phyloP scores from a whole-genome alignment of 2,329 filamentous ascomycete species.

The Aspergillus neoniger region DNA sequence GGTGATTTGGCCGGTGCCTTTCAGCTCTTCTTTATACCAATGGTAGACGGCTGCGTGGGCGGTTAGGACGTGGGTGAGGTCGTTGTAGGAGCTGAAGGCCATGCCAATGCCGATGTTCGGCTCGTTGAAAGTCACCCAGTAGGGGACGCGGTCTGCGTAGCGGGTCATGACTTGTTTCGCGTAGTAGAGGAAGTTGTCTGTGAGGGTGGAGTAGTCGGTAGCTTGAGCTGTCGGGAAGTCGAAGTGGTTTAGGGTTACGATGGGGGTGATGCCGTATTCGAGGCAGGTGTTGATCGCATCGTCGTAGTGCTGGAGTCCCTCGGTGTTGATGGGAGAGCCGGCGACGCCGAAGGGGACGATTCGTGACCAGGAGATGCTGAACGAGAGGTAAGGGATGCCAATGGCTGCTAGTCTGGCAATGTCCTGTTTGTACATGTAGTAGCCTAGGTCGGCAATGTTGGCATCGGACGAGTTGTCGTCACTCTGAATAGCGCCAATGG shows the following conservation, averaged over 20 bases:
- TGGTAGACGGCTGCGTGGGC: constrained; percentile 43
- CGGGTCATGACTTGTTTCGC: constrained; percentile 41
- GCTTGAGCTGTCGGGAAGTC: constrained; percentile 32
- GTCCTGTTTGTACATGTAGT: constrained; percentile 55
- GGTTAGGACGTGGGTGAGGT: constrained; percentile 52
- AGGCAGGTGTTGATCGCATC: constrained; percentile 50
- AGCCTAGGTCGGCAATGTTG: constrained; percentile 54
- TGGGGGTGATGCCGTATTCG: constrained; percentile 46
- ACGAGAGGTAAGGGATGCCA: constrained; percentile 45
- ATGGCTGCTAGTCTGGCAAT: constrained; percentile 41
- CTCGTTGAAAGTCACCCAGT: constrained; percentile 48
- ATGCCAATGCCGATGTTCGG: constrained; percentile 36
- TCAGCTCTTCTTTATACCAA: constrained; percentile 45
- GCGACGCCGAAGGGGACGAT: constrained; percentile 52
- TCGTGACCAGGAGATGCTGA: constrained; percentile 52
- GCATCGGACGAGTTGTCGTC: constrained; percentile 39
- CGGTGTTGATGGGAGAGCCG: constrained; percentile 49
- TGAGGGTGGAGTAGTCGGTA: constrained; percentile 38
- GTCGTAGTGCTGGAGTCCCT: constrained; percentile 51
- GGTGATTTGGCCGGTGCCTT: constrained; percentile 45
- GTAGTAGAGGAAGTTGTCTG: constrained; percentile 42
- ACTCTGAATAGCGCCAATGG: constrained; percentile 25
- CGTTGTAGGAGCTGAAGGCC: constrained; percentile 53
- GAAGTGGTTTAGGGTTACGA: constrained; percentile 45
- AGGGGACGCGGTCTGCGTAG: constrained; percentile 42